These are phyloP conservation scores for Aspergillus carlsbadensis DNA, from an alignment of 495 filamentous ascomycete genomes.

Conservation along the genomic window DNA sequence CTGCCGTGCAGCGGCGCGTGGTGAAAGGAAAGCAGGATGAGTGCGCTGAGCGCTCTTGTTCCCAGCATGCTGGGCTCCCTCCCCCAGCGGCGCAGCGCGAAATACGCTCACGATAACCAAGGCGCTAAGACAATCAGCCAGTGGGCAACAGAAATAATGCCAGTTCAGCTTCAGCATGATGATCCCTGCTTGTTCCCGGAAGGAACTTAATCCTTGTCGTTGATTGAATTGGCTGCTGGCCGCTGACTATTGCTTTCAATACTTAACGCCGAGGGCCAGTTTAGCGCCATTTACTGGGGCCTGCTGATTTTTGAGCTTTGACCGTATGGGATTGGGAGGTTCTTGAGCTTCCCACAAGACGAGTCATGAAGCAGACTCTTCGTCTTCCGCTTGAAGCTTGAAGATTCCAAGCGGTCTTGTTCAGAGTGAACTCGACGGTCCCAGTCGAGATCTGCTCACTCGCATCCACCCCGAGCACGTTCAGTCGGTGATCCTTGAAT, in stretches of 20 bases:
- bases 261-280: background rate
- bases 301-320: no score
- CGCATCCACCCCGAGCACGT: background rate
- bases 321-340: constrained; percentile 3
- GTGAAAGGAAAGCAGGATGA: background rate
- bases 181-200: constrained; percentile 8
- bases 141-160: background rate
- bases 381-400: background rate
- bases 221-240: background rate
- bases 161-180: background rate
- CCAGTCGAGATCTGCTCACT: background rate
- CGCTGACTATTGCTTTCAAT: background rate
- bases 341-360: constrained; percentile 3
- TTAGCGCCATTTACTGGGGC: background rate
- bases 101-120: constrained; percentile 1
- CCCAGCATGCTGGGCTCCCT: background rate
- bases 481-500: background rate
- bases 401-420: background rate
- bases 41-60: background rate
- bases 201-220: constrained; percentile 6
- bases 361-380: background rate
- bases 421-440: background rate
- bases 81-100: no score
- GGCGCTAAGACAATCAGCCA: background rate
- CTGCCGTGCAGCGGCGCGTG: background rate